Base-by-base conservation (phyloP, 208 protist genomes). In the Borovskyia barvae region DNA sequence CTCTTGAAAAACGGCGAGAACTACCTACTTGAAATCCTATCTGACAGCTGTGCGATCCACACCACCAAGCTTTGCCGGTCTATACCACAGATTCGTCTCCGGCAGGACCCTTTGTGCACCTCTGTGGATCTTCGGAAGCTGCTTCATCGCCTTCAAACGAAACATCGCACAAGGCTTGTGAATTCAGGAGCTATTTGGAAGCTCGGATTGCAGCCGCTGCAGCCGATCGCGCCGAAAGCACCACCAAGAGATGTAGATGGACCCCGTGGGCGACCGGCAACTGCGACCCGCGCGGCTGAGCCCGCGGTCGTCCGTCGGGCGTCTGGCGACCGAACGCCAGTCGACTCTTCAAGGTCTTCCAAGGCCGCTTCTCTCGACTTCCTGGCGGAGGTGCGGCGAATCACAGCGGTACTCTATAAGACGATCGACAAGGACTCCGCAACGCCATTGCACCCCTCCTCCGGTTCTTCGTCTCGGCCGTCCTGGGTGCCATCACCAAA, bases 21-120 rank as follows among this genome's bases (percentile, higher is more conserved):
- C 59, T 90, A 88, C 40, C 52, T 89, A 9, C 49, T 70, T 14
- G 64, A 60, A 42, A 80, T 90, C 41, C 1, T 80, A n/a, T 64
- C 73, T 1, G 80, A 90, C 51, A 81, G 77, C 40, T 51, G 30
- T 9, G 67, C 75, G 20, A 24, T 93, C 5, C 47, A 59, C 32
- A 14, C 65, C 5, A 49, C 62, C 9, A 69, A 69, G 19, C 28
- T 55, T 4, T 47, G 87, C 12, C 72, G 86, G n/a, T 62, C 51
- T 15, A 47, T 70, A 9, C 20, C 87, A 8, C 42, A 48, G n/a
- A 49, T 93, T 15, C 67, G 63, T 24, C 65, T 88, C 2, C 60
- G 63, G 20, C 47, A 72, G 28, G 75, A 80, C 36, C 86, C 86
- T 14, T 76, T 81, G 29, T 74, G 61, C 48, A 71, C 66, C 6